A percentile compares a stretch with the other conserved stretches of the same genome.
These are phyloP conservation scores for Taiozyma sp. DNA, from an alignment of 1,139 yeast genomes.

Conservation along the genomic window DNA sequence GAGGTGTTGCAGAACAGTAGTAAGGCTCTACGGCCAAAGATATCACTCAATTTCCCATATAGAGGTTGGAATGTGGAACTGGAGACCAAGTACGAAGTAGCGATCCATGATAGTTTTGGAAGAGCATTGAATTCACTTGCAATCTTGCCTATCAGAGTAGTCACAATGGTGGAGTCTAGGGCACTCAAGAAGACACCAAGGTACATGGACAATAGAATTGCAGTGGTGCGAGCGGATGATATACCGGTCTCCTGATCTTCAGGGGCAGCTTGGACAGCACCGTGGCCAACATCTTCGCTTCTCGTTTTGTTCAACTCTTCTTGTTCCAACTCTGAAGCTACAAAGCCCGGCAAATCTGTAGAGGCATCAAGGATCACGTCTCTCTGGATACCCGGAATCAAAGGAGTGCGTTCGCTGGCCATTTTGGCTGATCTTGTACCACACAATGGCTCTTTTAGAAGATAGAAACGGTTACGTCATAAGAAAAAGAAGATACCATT, in stretches of 20 bases:
- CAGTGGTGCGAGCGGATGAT: slow-evolving; percentile 7
- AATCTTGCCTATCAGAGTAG: slow-evolving; percentile 48
- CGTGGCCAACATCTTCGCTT: neutral
- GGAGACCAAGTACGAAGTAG: slow-evolving; percentile 50
- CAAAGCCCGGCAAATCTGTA: slow-evolving; percentile 26
- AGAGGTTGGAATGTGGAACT: slow-evolving; percentile 65
- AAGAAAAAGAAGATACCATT: neutral
- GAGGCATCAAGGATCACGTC: slow-evolving; percentile 24
- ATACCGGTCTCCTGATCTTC: slow-evolving; percentile 4
- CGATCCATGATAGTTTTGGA: slow-evolving; percentile 51
- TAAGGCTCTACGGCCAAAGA: slow-evolving; percentile 62
- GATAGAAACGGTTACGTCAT: neutral
- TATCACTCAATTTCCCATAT: slow-evolving; percentile 78
- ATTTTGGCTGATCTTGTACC: neutral
- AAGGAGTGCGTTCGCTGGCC: slow-evolving; percentile 11
- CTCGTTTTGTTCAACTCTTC: slow-evolving; percentile 12
- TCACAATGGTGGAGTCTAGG: slow-evolving; percentile 51
- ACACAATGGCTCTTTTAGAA: too few species aligned
- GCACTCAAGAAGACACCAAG: slow-evolving; percentile 48
- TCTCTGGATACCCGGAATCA: slow-evolving; percentile 18
- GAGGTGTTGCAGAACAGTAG: slow-evolving; percentile 39
- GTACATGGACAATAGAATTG: slow-evolving; percentile 32
- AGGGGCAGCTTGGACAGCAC: neutral
- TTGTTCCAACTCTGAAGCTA: slow-evolving; percentile 27
- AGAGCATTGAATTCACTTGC: slow-evolving; percentile 53